Evolutionary conservation across 1,139 yeast genomes (phyloP), one percentile per base, ranked within the genome.

Genomic region (Suhomyces maxii): DNA sequence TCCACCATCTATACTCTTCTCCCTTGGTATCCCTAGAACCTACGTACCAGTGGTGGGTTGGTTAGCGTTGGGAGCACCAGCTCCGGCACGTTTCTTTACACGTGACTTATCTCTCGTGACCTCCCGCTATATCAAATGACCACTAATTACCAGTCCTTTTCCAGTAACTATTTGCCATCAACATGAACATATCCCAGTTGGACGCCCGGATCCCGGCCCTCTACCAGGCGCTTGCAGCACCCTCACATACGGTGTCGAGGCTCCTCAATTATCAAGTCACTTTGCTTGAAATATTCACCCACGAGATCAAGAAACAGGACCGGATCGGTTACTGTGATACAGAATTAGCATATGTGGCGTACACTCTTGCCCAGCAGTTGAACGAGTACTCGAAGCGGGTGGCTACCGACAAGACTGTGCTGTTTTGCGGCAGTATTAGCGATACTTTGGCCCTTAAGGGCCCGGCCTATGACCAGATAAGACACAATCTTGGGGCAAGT

Each of bases 301-400:
- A 65, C 44, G 75, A 74, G 51, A 39, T 54, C 36, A 63, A 61
- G 38, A 62, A 69, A 46, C 48, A 56, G 8, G 60, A 61, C 5
- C 52, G 47, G 14, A 34, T 64, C 3, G 69, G 70, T 0, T 67
- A 65, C 48, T 73, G 79, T 55, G 79, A 75, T 52, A 66, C 60
- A 50, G 77, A 71, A 47, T 44, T 71, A 44, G 73, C 74, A 2
- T 69, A 61, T 48, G 60, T 72, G 2, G 56, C 67, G 41, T 69
- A 59, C 44, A 41, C 48, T 1, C 45, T 61, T 7, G 56, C 63
- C 4, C 42, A 40, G 12, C 48, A 41, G 28, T 50, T 68, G 13
- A 51, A 54, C 36, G 48, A 49, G 25, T 55, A 57, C 34, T 54
- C 57, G 18, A 51, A 51, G 33, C 40, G 40, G 7, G 50, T 50